Percentiles rank a stretch among this genome's conserved stretches.
phyloP scores from a whole-genome alignment of 1,284 basidiomycete genomes.

The Ceratobasidium sp. region DNA sequence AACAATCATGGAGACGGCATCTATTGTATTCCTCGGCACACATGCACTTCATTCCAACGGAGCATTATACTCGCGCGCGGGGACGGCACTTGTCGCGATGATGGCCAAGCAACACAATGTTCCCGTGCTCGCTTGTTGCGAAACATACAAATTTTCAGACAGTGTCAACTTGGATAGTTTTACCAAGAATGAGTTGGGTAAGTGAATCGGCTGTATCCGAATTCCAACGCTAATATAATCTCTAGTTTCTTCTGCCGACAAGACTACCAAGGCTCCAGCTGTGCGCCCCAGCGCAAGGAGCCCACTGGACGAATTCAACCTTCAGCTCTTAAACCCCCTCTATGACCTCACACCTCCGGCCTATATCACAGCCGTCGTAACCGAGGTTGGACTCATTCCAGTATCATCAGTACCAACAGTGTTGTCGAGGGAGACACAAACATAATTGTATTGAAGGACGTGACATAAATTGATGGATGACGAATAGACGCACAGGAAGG shows the following conservation, averaged over 20 bases:
- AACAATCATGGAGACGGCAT: constrained; percentile 78
- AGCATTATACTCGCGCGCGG: constrained; percentile 90
- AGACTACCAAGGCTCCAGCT: constrained; percentile 23
- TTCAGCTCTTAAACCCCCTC: constrained; percentile 81
- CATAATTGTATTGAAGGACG: not conserved
- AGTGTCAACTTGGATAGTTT: constrained; percentile 93
- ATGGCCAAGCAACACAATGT: constrained; percentile 88
- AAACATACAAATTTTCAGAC: constrained; percentile 99
- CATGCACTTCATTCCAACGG: constrained; percentile 96
- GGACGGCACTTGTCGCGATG: constrained; percentile 96
- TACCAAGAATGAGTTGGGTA: constrained; percentile 94
- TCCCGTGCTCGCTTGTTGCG: constrained; percentile 95
- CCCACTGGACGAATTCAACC: constrained; percentile 49
- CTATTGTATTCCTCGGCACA: constrained; percentile 88
- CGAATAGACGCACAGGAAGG: too few species aligned
- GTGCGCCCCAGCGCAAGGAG: constrained; percentile 40
- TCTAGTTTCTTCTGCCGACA: constrained; percentile 11
- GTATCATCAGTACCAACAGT: constrained; percentile 63
- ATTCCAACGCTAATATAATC: not conserved
- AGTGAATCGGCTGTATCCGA: constrained; percentile 41
- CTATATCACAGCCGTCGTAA: constrained; percentile 93
- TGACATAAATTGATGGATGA: too few species aligned
- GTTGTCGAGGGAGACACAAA: constrained; percentile 42
- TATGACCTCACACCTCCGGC: constrained; percentile 92
- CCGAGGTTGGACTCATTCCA: constrained; percentile 91